phyloP scores from a whole-genome alignment of 2,329 filamentous ascomycete species.

The Aspergillus chevalieri region DNA sequence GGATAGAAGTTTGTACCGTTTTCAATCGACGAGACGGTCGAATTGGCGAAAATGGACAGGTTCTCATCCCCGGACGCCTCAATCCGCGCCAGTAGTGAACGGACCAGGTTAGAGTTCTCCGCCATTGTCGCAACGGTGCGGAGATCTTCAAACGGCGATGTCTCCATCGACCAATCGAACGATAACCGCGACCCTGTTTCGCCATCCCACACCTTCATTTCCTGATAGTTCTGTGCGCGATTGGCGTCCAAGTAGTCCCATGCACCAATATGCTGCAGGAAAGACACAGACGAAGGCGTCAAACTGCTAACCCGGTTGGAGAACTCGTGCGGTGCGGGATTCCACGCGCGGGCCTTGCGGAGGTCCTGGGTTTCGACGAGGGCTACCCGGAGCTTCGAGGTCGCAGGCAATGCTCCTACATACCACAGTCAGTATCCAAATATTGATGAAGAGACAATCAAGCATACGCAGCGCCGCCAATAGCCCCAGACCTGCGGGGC shows the following conservation, averaged over 20 bases:
- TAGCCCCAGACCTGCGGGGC: slow-evolving; percentile 80
- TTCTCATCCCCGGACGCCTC: slow-evolving; percentile 55
- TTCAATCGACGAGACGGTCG: slow-evolving; percentile 71
- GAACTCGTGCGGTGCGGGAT: slow-evolving; percentile 61
- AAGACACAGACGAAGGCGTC: slow-evolving; percentile 79
- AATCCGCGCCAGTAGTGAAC: slow-evolving; percentile 66
- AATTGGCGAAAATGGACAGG: slow-evolving; percentile 67
- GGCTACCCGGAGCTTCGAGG: slow-evolving; percentile 72
- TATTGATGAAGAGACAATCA: not conserved
- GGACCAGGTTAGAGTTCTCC: slow-evolving; percentile 85
- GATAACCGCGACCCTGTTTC: slow-evolving; percentile 79
- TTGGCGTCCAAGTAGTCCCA: slow-evolving; percentile 70
- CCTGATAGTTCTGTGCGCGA: slow-evolving; percentile 79
- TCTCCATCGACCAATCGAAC: slow-evolving; percentile 66
- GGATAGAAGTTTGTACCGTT: slow-evolving; percentile 63
- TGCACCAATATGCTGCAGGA: slow-evolving; percentile 74
- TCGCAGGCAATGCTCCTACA: slow-evolving; percentile 68
- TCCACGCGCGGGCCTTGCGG: slow-evolving; percentile 59
- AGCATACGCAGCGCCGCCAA: slow-evolving; percentile 66
- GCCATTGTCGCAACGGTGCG: slow-evolving; percentile 88
- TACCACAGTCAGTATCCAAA: slow-evolving; percentile 4
- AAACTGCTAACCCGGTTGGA: slow-evolving; percentile 95
- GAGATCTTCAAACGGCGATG: slow-evolving; percentile 40
- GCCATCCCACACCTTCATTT: slow-evolving; percentile 99
- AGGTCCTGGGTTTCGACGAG: slow-evolving; percentile 88